Conservation (phyloP, 2,329 filamentous ascomycete species). For the Leptographium radiaticola region DNA sequence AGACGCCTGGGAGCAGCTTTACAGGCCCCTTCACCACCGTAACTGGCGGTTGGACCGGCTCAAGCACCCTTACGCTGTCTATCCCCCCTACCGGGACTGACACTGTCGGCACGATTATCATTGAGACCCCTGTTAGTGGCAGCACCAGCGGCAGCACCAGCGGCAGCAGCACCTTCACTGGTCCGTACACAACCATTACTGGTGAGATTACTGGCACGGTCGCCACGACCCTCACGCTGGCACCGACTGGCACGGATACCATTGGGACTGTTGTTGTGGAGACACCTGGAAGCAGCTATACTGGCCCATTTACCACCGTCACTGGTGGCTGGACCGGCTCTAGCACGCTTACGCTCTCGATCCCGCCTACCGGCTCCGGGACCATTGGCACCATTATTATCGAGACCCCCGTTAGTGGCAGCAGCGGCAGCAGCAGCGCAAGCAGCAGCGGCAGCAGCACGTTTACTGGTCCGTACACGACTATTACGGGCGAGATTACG, state of each 20-base stretch:
- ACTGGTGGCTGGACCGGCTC: constrained; percentile 1
- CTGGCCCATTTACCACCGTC: constrained; percentile 4
- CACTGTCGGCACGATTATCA: constrained; percentile 21
- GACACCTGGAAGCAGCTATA: not conserved
- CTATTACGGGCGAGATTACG: not conserved
- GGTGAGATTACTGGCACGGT: not conserved
- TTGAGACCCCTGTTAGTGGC: constrained; percentile 5
- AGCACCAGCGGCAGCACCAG: not conserved
- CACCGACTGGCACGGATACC: not conserved
- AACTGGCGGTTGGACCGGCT: constrained; percentile 1
- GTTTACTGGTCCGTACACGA: constrained; percentile 3
- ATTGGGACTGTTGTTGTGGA: constrained; percentile 4
- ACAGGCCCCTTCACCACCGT: constrained; percentile 5
- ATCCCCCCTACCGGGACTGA: constrained; percentile 32
- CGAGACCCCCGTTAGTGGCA: constrained; percentile 4
- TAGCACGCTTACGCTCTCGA: not conserved
- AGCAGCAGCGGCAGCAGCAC: no score
- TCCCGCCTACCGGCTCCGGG: constrained; percentile 32
- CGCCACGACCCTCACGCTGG: not conserved
- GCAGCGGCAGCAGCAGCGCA: not conserved
- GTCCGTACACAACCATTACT: constrained; percentile 1
- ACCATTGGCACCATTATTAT: constrained; percentile 21
- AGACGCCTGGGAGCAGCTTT: not conserved
- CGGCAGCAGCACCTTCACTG: not conserved
- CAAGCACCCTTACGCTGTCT: not conserved